These are phyloP conservation scores for Lepidopterella palustris DNA, from an alignment of 495 filamentous ascomycete species.

Conservation along the genomic window DNA sequence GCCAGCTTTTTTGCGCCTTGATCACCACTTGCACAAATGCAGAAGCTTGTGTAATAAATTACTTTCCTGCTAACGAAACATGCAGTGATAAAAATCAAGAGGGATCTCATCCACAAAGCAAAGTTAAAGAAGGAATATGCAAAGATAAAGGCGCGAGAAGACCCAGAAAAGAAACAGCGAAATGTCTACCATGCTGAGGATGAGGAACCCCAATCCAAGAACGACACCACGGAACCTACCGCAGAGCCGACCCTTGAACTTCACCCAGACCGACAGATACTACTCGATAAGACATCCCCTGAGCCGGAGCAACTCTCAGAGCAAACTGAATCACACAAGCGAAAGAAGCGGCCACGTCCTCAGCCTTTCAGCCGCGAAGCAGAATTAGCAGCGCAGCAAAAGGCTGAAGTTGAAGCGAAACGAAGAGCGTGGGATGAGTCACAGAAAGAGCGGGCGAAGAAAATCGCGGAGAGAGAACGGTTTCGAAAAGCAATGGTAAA, in stretches of 20 bases:
- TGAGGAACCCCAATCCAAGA: constrained; percentile 2
- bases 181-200: constrained; percentile 24
- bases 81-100: constrained; percentile 88
- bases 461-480: constrained; percentile 42
- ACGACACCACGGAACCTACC: constrained; percentile 4
- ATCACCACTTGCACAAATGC: background rate
- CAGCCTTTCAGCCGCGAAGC: constrained; percentile 72
- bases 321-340: constrained; percentile 16
- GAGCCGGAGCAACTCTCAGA: constrained; percentile 31
- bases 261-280: constrained; percentile 66
- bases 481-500: constrained; percentile 48
- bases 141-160: constrained; percentile 62
- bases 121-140: constrained; percentile 91
- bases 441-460: constrained; percentile 42
- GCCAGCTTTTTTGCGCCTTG: background rate
- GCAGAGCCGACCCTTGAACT: constrained; percentile 44
- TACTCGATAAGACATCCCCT: constrained; percentile 46
- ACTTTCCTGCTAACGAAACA: background rate
- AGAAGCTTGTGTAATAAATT: background rate
- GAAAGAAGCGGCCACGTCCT: constrained; percentile 45
- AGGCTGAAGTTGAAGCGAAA: constrained; percentile 57
- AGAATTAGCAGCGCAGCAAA: constrained; percentile 59
- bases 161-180: constrained; percentile 13
- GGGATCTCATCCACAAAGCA: constrained; percentile 82
- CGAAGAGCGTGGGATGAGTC: constrained; percentile 36